Base-by-base conservation (phyloP, 768 basidiomycete genomes). In the Mycena capillaripes region DNA sequence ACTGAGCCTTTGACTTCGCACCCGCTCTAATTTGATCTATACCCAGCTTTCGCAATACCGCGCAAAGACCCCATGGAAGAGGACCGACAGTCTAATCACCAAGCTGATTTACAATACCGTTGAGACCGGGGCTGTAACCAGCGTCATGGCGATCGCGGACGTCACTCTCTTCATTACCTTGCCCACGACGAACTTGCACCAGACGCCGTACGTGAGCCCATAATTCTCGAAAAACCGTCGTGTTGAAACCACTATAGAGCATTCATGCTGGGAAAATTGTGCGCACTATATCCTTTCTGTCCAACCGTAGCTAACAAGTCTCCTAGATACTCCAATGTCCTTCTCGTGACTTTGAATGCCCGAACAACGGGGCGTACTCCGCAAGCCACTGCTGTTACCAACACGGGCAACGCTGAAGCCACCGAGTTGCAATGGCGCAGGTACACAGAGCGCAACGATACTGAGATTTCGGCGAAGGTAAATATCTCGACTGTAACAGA, bases 21-120 rank as follows among this genome's bases (percentile, higher is more conserved):
- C 56, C 21, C 27, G 7, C 12, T 40, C 27, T 38, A 38, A 60
- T 5, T 53, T 40, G 9, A 23, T 0, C 27, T 2, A 19, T 8
- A 11, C 11, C 6, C 46, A 73, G 72, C 62, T 73, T 9, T 9
- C 42, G 2, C 5, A 9, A 23, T 48, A 48, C 16, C 46, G 46
- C 60, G 60, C 25, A 21, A 12, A n/a, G 14, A 44, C 60, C 4
- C 68, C 68, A 2, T 69, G 68, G 68, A 62, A 30, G 27, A 19
- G 19, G 1, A 69, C 59, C 9, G 68, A 69, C 50, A 55, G 25
- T n/a, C n/a, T 69, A 3, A 34, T 69, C 27, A 62, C 48, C 1
- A 69, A 69, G 40, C 68, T 69, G 58, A 62, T 69, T 3, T 69
- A 62, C 38, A 29, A 69, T 40, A 69, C 68, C 14, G 38, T 69